Conservation (phyloP, 2,329 filamentous ascomycete species). For the Cadophora sp. region DNA sequence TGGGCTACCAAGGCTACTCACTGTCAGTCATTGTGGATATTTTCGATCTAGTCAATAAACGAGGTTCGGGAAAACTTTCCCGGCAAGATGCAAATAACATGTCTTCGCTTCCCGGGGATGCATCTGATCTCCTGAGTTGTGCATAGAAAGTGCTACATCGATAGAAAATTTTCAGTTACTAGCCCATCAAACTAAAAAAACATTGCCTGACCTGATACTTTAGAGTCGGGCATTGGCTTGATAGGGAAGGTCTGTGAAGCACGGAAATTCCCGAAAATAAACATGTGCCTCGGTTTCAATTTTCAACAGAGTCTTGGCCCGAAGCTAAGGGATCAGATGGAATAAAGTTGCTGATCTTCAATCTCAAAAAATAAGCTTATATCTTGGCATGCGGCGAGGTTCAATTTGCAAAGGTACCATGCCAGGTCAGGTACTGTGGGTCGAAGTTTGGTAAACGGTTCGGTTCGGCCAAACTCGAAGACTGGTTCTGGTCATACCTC, state of each 20-base stretch:
- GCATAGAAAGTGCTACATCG: neutral
- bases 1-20: too few species aligned
- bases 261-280: neutral
- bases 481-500: neutral
- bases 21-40: too few species aligned
- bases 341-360: neutral
- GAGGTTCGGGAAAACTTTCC: too few species aligned
- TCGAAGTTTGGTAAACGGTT: neutral
- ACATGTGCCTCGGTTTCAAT: neutral
- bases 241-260: neutral
- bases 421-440: neutral
- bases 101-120: neutral
- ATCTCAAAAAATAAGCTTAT: neutral
- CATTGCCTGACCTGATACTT: neutral
- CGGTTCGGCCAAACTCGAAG: neutral
- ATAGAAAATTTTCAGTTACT: neutral
- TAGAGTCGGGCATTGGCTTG: neutral
- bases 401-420: neutral
- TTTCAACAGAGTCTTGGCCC: neutral
- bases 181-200: neutral
- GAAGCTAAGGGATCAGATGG: neutral
- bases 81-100: too few species aligned
- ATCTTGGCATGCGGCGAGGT: neutral
- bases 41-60: too few species aligned
- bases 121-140: neutral